Conservation (phyloP, 169 alveolate species). For the Haemoproteus tartakovskyi region DNA sequence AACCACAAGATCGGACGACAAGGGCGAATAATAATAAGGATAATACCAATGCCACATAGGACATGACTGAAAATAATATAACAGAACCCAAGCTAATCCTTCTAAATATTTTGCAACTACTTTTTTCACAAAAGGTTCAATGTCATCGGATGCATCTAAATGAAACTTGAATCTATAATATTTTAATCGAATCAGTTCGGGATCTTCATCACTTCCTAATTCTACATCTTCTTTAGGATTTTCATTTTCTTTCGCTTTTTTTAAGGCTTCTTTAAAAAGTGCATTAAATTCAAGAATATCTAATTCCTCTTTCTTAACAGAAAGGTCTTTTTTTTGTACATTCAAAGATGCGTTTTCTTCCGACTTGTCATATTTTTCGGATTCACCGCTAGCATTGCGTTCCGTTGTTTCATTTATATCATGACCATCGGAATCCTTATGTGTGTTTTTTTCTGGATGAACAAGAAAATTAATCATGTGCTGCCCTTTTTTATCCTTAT, state of each 20-base stretch:
- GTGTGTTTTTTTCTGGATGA: constrained; percentile 15
- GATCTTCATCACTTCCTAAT: constrained; percentile 55
- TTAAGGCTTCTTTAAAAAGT: constrained; percentile 47
- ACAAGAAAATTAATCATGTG: constrained; percentile 51
- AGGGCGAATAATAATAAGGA: constrained; percentile 99
- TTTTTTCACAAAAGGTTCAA: constrained; percentile 45
- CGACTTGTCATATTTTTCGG: too few species aligned
- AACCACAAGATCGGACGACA: constrained; percentile 89
- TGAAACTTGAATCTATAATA: constrained; percentile 55
- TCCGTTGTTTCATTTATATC: too few species aligned
- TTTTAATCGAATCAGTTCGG: constrained; percentile 20
- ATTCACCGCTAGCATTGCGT: too few species aligned
- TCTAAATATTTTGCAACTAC: constrained; percentile 86
- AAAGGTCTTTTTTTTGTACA: too few species aligned
- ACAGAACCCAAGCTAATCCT: constrained; percentile 95
- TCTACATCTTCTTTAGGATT: constrained; percentile 61
- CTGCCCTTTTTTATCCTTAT: constrained; percentile 57
- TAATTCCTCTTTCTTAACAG: constrained; percentile 1
- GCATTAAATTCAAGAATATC: constrained; percentile 48
- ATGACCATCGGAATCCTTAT: not conserved
- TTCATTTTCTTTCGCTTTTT: constrained; percentile 56
- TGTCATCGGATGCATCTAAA: constrained; percentile 36
- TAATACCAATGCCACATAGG: constrained; percentile 98
- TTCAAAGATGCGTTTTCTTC: too few species aligned
- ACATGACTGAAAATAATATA: constrained; percentile 91